A percentile compares a stretch with the other conserved stretches of the same genome.
Evolutionary conservation across 1,139 yeast species (phyloP).

Genomic region (Taiozyma sp.): DNA sequence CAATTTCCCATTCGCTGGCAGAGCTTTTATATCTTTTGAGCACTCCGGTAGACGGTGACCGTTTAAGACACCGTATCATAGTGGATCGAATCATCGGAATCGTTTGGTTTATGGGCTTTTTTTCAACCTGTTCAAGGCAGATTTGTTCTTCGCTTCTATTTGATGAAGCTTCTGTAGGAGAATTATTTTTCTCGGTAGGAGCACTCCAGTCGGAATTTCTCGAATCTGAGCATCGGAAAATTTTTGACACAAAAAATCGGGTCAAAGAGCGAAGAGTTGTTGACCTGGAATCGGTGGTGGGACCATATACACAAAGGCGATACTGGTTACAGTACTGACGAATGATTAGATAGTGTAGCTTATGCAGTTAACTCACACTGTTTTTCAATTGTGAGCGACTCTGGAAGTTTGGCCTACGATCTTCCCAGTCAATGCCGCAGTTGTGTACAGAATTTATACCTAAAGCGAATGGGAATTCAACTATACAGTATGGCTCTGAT

Average conservation of each 20-base stretch:
- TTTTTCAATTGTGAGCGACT: no score
- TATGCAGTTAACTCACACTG: no score
- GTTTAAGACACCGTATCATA: not conserved
- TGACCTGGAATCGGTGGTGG: no score
- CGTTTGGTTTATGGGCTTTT: not conserved
- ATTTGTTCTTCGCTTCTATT: not conserved
- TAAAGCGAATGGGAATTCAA: no score
- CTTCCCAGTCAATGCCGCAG: no score
- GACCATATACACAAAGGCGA: no score
- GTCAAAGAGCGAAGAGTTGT: no score
- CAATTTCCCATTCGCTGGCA: not conserved
- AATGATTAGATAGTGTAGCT: no score
- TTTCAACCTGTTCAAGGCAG: not conserved
- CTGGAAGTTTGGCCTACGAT: no score
- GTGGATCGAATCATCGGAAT: not conserved
- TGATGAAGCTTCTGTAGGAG: not conserved
- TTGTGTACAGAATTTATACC: no score
- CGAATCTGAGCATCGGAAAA: not conserved
- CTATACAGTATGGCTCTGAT: no score
- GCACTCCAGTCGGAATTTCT: not conserved
- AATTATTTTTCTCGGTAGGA: not conserved
- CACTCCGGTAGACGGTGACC: not conserved
- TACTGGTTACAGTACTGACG: no score
- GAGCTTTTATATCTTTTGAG: not conserved
- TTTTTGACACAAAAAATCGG: not conserved